Evolutionary conservation across 176 grass and related monocot genomes (phyloP).

Genomic region (Cenchrus fungigraminus): DNA sequence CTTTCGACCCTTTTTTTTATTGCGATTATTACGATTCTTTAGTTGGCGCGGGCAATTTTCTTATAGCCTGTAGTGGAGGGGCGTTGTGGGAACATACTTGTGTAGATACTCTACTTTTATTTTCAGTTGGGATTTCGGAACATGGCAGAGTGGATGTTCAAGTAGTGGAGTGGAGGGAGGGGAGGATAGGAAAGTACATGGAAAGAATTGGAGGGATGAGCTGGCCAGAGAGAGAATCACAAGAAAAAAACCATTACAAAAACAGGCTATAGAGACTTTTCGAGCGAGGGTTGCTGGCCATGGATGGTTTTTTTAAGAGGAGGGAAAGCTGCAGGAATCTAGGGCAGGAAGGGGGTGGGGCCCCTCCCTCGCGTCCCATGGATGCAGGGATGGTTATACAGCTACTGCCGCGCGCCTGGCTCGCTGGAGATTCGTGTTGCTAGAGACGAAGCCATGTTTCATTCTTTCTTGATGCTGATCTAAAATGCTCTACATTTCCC

Average conservation of each 20-base stretch:
- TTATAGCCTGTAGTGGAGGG: neutral
- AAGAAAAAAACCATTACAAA: slow-evolving; percentile 11
- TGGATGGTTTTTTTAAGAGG: slow-evolving; percentile 23
- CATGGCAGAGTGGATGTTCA: slow-evolving; percentile 31
- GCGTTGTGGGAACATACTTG: slow-evolving; percentile 26
- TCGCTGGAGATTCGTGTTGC: slow-evolving; percentile 21
- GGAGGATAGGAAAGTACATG: slow-evolving; percentile 8
- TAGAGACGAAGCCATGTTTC: neutral
- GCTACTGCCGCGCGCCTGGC: slow-evolving; percentile 33
- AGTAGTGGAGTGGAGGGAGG: slow-evolving; percentile 2
- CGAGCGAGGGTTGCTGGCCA: slow-evolving; percentile 24
- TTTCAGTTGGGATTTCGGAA: slow-evolving; percentile 28
- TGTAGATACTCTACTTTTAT: slow-evolving; percentile 19
- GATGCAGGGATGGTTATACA: slow-evolving; percentile 13
- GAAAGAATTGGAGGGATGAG: slow-evolving; percentile 37
- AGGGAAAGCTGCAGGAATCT: slow-evolving; percentile 45
- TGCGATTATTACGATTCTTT: neutral
- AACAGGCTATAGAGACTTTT: neutral
- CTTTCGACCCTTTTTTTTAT: neutral
- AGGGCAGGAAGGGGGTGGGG: slow-evolving; percentile 31
- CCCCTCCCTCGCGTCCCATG: neutral
- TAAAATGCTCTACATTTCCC: neutral
- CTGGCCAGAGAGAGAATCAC: slow-evolving; percentile 36
- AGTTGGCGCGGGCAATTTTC: neutral
- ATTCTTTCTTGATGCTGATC: neutral